These are phyloP conservation scores for Mollisia scopiformis DNA, from an alignment of 2,329 filamentous ascomycete genomes.

Conservation along the genomic window DNA sequence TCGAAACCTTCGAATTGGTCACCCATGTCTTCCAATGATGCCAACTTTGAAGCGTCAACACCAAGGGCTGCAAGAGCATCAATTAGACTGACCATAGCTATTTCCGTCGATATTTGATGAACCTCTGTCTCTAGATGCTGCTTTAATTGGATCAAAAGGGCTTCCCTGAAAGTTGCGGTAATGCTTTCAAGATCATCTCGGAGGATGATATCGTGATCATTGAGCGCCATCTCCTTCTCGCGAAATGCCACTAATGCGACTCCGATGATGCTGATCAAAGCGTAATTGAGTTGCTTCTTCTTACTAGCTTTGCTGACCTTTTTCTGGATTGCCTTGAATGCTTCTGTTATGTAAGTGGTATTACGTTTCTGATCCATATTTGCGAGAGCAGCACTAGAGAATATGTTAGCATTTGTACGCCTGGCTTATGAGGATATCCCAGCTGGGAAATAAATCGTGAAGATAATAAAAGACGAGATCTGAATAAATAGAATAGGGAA, in stretches of 20 bases:
- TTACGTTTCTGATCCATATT: constrained; percentile 34
- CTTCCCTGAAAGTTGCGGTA: neutral
- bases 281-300: constrained; percentile 28
- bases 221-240: constrained; percentile 19
- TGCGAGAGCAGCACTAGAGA: constrained; percentile 26
- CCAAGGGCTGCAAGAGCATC: constrained; percentile 27
- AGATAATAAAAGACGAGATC: neutral
- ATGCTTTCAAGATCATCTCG: constrained; percentile 20
- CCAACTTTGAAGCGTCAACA: constrained; percentile 20
- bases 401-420: neutral
- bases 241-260: constrained; percentile 23
- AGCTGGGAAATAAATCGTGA: neutral
- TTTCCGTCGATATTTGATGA: neutral
- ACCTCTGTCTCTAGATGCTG: neutral
- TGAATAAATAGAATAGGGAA: constrained; percentile 8
- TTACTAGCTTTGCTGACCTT: constrained; percentile 22
- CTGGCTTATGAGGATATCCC: too few species aligned
- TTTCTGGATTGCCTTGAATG: constrained; percentile 29
- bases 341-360: constrained; percentile 27
- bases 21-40: constrained; percentile 16
- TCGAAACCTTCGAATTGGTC: constrained; percentile 14
- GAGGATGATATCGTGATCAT: constrained; percentile 27
- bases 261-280: constrained; percentile 27
- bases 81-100: constrained; percentile 27
- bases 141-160: neutral